Base-by-base conservation (phyloP, 768 basidiomycete species). In the Lentinus brumalis region DNA sequence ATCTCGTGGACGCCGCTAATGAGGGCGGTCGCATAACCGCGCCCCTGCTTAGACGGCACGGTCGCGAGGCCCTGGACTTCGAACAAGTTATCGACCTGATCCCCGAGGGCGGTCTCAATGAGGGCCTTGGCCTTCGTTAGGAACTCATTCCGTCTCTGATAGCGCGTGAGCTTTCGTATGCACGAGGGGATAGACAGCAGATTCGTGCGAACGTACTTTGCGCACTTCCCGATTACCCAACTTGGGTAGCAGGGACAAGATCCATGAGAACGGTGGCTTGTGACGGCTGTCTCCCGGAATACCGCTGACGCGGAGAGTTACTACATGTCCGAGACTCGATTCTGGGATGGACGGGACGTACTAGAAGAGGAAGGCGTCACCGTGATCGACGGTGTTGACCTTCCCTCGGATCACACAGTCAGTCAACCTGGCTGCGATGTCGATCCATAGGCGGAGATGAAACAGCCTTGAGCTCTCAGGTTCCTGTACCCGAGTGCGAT, bases 21-120 rank as follows among this genome's bases (percentile, higher is more conserved):
- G 6, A 59, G 58, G 30, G 32, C 32, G n/a, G 51, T 46, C 5
- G 51, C 58, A 30, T 59, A 59, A 1, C 58, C 58, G 26, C 42
- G 41, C 14, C 58, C 51, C 26, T 59, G 58, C 40, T 53, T 59
- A n/a, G 12, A 18, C 30, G 58, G 58, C 3, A 16, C 21, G 41
- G 58, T 59, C n/a, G 51, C 50, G 9, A 59, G 44, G 15, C 10
- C 39, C 1, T 35, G 8, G 26, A 59, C 16, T 12, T 30, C 31
- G 11, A 53, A 16, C 51, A 53, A 46, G 18, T 59, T 10, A 6
- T 53, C 29, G n/a, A 53, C n/a, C 5, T 26, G 0, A 16, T 59
- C 47, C 3, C 58, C 58, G 14, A 59, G 21, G 15, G 51, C 41
- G 12, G 39, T 14, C 38, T 59, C 35, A 26, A 29, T 46, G 5